phyloP scores from a whole-genome alignment of 495 filamentous ascomycete genomes.

The Neurospora sp. region DNA sequence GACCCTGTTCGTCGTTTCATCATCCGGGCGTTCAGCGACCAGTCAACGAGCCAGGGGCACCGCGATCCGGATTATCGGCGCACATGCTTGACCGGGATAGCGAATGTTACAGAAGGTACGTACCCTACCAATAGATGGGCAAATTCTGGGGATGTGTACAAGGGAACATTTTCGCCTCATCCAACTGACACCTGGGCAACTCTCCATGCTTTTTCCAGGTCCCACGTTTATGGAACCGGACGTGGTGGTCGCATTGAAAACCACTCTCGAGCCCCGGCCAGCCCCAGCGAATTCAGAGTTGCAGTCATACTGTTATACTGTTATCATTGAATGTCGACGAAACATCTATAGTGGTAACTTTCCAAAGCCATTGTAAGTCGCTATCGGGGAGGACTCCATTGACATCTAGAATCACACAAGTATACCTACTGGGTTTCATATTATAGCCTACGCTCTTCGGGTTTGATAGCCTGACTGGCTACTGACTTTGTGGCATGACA shows the following conservation, averaged over 20 bases:
- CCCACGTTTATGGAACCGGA: not conserved
- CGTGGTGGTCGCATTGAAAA: not conserved
- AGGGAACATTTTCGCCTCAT: no score
- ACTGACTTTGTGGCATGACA: not conserved
- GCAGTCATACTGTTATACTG: not conserved
- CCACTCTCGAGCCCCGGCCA: not conserved
- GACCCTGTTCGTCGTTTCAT: not conserved
- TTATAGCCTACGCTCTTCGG: not conserved
- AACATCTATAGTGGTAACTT: not conserved
- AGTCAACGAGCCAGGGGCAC: not conserved
- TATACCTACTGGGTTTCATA: not conserved
- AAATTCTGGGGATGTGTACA: no score
- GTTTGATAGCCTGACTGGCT: not conserved
- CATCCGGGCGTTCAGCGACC: not conserved
- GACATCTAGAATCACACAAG: not conserved
- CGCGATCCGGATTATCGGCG: not conserved
- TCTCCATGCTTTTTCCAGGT: not conserved
- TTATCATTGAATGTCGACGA: not conserved
- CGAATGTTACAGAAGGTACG: not conserved
- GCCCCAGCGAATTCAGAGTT: not conserved
- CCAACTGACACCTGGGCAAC: no score
- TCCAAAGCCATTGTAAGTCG: not conserved
- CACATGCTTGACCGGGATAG: not conserved
- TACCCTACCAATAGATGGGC: not conserved
- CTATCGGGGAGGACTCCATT: not conserved